phyloP scores from a whole-genome alignment of 148 eudicot species.

The Amaranthus palmeri region DNA sequence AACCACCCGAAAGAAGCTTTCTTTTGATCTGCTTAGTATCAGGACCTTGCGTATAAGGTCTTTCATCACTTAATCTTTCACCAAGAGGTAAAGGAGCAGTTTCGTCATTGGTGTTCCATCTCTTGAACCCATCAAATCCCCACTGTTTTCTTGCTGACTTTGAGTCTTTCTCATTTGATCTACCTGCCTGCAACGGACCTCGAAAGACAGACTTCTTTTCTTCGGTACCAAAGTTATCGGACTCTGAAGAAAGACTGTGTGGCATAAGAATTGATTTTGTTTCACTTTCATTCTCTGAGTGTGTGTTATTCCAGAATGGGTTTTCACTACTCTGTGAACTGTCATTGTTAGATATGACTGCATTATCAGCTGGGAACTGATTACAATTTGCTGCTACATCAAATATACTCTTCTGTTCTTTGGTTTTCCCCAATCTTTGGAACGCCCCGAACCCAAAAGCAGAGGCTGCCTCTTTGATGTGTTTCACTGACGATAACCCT shows the following conservation, averaged over 20 bases:
- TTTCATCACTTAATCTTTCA: conserved; percentile 39
- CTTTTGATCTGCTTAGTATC: conserved; percentile 45
- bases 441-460: conserved; percentile 43
- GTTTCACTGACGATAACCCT: conserved; percentile 39
- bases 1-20: conserved; percentile 52
- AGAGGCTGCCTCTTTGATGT: conserved; percentile 55
- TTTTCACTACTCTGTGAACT: conserved; percentile 30
- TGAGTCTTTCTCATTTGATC: conserved; percentile 29
- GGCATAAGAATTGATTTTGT: conserved; percentile 50
- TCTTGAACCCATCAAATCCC: conserved; percentile 70
- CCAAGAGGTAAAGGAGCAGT: conserved; percentile 44
- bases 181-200: conserved; percentile 31
- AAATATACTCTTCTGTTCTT: conserved; percentile 40
- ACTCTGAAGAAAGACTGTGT: conserved; percentile 34
- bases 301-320: conserved; percentile 46
- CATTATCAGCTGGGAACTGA: conserved; percentile 13
- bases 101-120: conserved; percentile 71
- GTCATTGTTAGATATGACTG: conserved; percentile 19
- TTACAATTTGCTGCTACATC: conserved; percentile 21
- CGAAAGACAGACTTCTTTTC: conserved; percentile 39
- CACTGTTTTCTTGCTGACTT: conserved; percentile 46
- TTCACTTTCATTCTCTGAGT: conserved; percentile 31
- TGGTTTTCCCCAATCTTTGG: conserved; percentile 31
- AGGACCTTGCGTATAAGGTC: conserved; percentile 36
- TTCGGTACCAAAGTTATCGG: conserved; percentile 23